Evolutionary conservation across 2,329 filamentous ascomycete genomes (phyloP), one percentile per base, ranked within the genome.

Genomic region (Apiospora hydei): DNA sequence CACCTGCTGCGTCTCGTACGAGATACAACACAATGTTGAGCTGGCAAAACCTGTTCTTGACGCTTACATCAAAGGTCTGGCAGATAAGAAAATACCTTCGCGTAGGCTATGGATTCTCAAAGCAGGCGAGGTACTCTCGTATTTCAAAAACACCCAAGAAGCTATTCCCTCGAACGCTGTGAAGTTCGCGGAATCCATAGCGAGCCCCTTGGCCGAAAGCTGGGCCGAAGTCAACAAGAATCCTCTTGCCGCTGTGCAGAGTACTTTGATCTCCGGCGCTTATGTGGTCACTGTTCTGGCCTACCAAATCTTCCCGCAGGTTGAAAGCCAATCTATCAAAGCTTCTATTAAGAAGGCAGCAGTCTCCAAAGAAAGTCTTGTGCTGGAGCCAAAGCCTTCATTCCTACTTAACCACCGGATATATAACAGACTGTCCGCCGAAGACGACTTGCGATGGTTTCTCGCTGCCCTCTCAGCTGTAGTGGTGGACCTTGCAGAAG

Each of bases 331-430:
- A 57, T 78, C 87, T 3, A 81, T 81, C 21, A 81, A 82, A 38
- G 72, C 84, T 14, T 76, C 83, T 2, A 78, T 91, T 30, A 92
- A 93, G 77, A 91, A 91, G 77, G 87, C 89, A 34, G 85, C 89
- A 43, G 83, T 95, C 38, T 81, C 88, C 34, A 88, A 90, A 69
- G 91, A 94, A 76, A 90, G 90, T 14, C 86, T 97, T 73, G 86
- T 87, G 1, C 81, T 91, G 49, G 90, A 92, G n/a, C 91, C 94
- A 0, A 98, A 97, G 80, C 91, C 93, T 18, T 97, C 96, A 0
- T 96, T 97, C 80, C 85, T 98, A 26, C 86, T 98, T 7, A 98
- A 94, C 77, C 88, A 93, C 46, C 92, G 93, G 73, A 90, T 98
- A 6, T 98, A 96, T 82, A 91, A 92, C 49, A 98, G 98, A 79